These are phyloP conservation scores for Dillenia suffruticosa DNA, from an alignment of 164 flowering plant genomes.

Conservation along the genomic window DNA sequence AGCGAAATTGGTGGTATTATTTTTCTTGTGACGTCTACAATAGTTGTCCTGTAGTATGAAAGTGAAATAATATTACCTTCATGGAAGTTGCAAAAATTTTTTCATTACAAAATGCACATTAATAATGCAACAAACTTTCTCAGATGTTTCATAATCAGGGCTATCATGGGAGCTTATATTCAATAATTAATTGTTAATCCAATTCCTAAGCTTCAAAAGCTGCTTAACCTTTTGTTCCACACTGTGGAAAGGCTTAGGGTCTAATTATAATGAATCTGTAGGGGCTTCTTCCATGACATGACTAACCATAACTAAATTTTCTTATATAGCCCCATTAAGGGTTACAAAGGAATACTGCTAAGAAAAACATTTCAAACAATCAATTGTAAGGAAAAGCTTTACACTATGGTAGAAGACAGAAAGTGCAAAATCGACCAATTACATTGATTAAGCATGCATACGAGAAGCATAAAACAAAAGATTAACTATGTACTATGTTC, in stretches of 20 bases:
- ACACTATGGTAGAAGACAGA: too few species aligned
- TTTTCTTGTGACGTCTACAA: conserved; percentile 20
- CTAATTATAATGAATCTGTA: conserved; percentile 7
- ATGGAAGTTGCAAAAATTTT: background rate
- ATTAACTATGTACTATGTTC: too few species aligned
- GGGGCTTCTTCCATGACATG: conserved; percentile 18
- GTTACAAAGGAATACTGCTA: too few species aligned
- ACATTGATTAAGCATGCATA: too few species aligned
- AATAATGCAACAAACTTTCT: too few species aligned
- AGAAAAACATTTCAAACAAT: too few species aligned
- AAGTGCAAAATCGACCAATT: too few species aligned
- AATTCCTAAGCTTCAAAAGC: conserved; percentile 19
- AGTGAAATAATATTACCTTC: conserved; percentile 13
- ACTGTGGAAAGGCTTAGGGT: conserved; percentile 9
- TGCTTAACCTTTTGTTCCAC: conserved; percentile 20
- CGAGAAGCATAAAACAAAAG: too few species aligned
- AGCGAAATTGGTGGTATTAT: conserved; percentile 18
- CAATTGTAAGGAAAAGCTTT: too few species aligned
- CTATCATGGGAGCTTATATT: conserved; percentile 25
- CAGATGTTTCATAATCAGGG: conserved; percentile 9
- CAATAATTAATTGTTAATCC: conserved; percentile 19
- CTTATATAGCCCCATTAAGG: too few species aligned
- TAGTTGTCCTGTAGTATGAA: conserved; percentile 31
- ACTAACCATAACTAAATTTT: background rate
- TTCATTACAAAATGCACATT: too few species aligned